phyloP scores from a whole-genome alignment of 148 eudicot genomes.

The Cornus suecica region DNA sequence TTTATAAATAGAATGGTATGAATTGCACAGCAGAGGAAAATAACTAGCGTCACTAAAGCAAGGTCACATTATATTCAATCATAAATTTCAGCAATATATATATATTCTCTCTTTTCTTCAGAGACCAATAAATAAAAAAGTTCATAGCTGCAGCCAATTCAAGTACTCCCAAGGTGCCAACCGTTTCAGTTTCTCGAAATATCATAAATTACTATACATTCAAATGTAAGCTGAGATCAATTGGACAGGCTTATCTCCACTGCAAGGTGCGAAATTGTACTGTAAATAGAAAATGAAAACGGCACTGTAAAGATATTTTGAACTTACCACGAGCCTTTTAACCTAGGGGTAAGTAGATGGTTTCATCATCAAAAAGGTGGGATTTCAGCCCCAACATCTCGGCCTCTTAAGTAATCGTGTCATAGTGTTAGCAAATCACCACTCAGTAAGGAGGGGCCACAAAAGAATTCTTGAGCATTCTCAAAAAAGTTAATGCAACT shows the following conservation, averaged over 20 bases:
- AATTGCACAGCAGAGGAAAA: not conserved
- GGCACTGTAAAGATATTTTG: not conserved
- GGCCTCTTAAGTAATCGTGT: no score
- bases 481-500: no score
- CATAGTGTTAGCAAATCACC: no score
- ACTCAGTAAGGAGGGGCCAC: no score
- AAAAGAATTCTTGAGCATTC: no score
- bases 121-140: not conserved
- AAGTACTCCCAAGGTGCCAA: not conserved
- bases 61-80: not conserved
- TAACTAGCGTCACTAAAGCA: not conserved
- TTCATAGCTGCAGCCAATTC: conserved; percentile 1
- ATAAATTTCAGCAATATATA: not conserved
- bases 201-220: not conserved
- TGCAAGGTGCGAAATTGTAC: not conserved
- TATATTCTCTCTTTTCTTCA: no score
- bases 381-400: not conserved
- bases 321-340: not conserved
- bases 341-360: not conserved
- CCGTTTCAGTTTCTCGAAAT: not conserved
- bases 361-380: not conserved
- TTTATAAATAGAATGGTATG: not conserved
- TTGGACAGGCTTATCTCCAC: not conserved
- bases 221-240: not conserved
- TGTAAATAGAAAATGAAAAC: not conserved